phyloP scores from a whole-genome alignment of 331 rosid species.

The Pyrus hybrid region DNA sequence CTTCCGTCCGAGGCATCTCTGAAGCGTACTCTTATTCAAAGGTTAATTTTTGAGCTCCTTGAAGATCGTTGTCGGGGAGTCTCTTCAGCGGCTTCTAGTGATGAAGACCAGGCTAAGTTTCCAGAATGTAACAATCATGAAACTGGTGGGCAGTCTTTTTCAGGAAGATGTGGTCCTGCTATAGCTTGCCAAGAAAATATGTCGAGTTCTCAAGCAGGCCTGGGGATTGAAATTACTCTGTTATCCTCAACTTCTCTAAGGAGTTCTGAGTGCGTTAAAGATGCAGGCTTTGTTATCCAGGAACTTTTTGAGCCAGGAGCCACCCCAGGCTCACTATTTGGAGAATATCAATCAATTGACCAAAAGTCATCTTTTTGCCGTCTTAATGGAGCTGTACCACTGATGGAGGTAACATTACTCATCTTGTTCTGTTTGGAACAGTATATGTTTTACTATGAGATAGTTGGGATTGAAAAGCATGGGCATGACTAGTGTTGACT shows the following conservation, averaged over 20 bases:
- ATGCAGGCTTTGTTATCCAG: slow-evolving; percentile 71
- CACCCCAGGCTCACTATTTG: slow-evolving; percentile 44
- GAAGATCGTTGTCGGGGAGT: slow-evolving; percentile 36
- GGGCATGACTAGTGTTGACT: neutral
- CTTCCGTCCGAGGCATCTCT: slow-evolving; percentile 81
- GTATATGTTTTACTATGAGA: neutral
- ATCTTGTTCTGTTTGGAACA: neutral
- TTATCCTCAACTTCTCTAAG: slow-evolving; percentile 56
- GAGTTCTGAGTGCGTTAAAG: slow-evolving; percentile 42
- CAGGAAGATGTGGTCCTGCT: slow-evolving; percentile 33
- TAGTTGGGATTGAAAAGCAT: neutral
- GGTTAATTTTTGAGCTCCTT: slow-evolving; percentile 61
- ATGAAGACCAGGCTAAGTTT: slow-evolving; percentile 29
- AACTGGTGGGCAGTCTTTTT: slow-evolving; percentile 27
- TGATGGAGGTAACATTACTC: slow-evolving; percentile 39
- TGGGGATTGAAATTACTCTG: slow-evolving; percentile 71
- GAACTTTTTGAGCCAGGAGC: slow-evolving; percentile 69
- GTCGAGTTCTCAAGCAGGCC: slow-evolving; percentile 36
- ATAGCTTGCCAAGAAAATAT: slow-evolving; percentile 29
- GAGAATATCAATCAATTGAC: slow-evolving; percentile 47
- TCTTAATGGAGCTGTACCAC: slow-evolving; percentile 37
- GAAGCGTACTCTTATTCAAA: slow-evolving; percentile 86
- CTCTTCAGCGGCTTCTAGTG: slow-evolving; percentile 43
- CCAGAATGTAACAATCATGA: slow-evolving; percentile 30
- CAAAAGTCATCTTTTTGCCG: slow-evolving; percentile 45